Evolutionary conservation across 23 red algal species (phyloP), one percentile per base, ranked within the genome.

Genomic region (Pyropia haitanensis): DNA sequence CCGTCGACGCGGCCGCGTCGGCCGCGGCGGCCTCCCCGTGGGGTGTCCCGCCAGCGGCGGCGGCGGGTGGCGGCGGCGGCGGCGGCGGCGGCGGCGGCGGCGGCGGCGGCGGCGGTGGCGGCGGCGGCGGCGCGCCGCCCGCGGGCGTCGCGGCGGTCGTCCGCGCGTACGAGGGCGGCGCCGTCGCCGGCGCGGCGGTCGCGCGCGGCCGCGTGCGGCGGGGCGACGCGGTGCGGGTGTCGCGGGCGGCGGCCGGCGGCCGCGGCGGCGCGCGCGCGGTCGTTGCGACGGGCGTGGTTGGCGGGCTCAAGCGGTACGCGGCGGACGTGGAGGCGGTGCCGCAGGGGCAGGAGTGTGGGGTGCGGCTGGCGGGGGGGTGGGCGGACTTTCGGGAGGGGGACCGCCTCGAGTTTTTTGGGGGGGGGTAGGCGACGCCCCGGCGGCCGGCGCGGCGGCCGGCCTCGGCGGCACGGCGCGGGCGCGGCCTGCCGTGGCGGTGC

Each of bases 311-410:
- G 64, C 80, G 60, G 5, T 81, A 73, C 51, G 63, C 63, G 22
- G 82, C 86, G 3, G 66, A 76, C 20, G 89, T 85, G 26, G 32
- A 44, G 26, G 65, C 77, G 22, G 72, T 95, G 18, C 51, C 66
- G 22, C 75, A 76, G 49, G 89, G 89, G 0, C 29, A 58, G 22
- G 89, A 95, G 32, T 95, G 89, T 63, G 89, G 89, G 20, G 31
- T 95, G n/a, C 64, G 64, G 33, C 7, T 95, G 5, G 56, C 68
- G n/a, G 89, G 39, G 39, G 7, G 51, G 17, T 86, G 68, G 73
- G 60, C 51, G 8, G 23, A 44, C 19, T 77, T 89, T 79, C 61
- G 52, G n/a, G 54, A 66, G 18, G 84, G 84, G 10, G 84, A 89
- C 49, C 17, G 70, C 49, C 61, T 89, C 39, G 65, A 89, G 33